Evolutionary conservation across 352 stramenopile genomes (phyloP), one percentile per base, ranked within the genome.

Genomic region (Globisporangium splendens): DNA sequence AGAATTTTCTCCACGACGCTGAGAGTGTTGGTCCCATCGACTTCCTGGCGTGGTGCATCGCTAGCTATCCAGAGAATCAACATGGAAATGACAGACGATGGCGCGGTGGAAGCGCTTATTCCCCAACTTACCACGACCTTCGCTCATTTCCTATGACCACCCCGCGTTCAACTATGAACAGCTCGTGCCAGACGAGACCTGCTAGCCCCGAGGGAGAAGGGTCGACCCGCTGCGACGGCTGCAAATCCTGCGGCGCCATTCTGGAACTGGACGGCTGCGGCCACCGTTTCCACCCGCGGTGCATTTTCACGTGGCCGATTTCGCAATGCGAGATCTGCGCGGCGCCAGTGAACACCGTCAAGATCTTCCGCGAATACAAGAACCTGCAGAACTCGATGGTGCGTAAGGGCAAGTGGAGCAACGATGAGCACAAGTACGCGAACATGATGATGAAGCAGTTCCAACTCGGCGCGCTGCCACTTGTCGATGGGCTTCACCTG

Each of bases 401-500:
- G 58, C 81, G 81, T 64, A 91, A 88, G 65, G 81, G 81, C 56
- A 91, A 91, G 69, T 91, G 83, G 83, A 78, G 71, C 51, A 68
- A 70, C 2, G 79, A 86, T 57, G 83, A 93, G 51, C 74, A 88
- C 65, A 86, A 89, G 57, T 91, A 91, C 72, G 82, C 80, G 41
- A 81, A 89, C 66, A 76, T 89, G 61, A 76, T 93, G 61, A 89
- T 90, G 77, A 89, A 86, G 60, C 77, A 89, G 68, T 93, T 93
- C 59, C 77, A 91, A 56, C 63, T 87, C 53, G 79, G 83, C 48
- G 72, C 73, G 12, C 54, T 91, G 56, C 83, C 81, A 18, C 77
- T 93, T 24, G 73, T 75, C 0, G 69, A 85, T 47, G 81, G 81
- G 18, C 68, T 93, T 46, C 79, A 90, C 58, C 59, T 93, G 55